phyloP scores from a whole-genome alignment of 1,284 basidiomycete genomes.

The Irpex rosettiformis region DNA sequence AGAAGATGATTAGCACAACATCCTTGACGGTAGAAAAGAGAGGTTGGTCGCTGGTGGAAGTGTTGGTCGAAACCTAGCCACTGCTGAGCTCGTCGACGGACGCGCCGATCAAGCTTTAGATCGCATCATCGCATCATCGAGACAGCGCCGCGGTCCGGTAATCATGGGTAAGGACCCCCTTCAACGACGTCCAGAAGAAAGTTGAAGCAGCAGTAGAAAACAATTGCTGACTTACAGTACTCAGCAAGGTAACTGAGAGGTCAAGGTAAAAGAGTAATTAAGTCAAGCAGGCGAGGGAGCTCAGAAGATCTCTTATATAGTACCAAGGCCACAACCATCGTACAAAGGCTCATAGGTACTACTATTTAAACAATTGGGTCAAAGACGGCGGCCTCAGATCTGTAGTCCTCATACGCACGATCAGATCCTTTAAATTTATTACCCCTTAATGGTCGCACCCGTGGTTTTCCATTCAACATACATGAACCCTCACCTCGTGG shows the following conservation, averaged over 20 bases:
- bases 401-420: not conserved
- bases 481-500: too few species aligned
- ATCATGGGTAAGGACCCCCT: too few species aligned
- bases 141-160: not conserved
- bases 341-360: too few species aligned
- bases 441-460: too few species aligned
- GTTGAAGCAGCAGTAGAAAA: not conserved
- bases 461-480: too few species aligned
- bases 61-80: not conserved
- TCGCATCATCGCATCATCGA: not conserved
- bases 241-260: too few species aligned
- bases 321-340: too few species aligned
- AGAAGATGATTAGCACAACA: not conserved
- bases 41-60: not conserved
- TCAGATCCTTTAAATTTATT: not conserved
- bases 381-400: too few species aligned
- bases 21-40: not conserved
- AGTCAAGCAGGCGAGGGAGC: too few species aligned
- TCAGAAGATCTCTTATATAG: too few species aligned
- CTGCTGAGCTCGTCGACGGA: not conserved
- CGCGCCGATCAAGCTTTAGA: not conserved
- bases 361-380: too few species aligned
- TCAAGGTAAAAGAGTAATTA: too few species aligned
- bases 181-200: not conserved
- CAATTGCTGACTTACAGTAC: not conserved